Base-by-base conservation (phyloP, 129 eudicot genomes). In the Chrysanthemum lavandulifolium region DNA sequence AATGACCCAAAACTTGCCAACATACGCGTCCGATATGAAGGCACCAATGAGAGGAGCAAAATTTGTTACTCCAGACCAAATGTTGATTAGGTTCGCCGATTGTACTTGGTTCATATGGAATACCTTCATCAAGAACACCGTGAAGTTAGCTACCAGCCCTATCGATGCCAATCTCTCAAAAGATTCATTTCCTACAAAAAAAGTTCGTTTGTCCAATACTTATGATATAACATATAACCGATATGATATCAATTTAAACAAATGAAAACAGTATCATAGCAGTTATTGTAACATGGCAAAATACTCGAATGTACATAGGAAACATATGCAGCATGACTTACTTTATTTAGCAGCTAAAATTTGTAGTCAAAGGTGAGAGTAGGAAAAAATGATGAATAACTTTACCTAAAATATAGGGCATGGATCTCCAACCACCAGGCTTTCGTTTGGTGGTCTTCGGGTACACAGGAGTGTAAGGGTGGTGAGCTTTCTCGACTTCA, bases 361-460 rank as follows among this genome's bases (percentile, higher is more conserved):
- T 16, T 6, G 19, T 54, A 52, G 4, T 18, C 19, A 66, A 25
- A 5, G 47, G 19, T 13, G 45, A 10, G 60, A 43, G 33, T 21
- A 57, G 60, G 73, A 25, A 31, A 29, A 61, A 11, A n/a, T 13
- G 9, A 36, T 40, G 47, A 6, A 40, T 40, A 40, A 2, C 0
- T 54, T 12, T 61, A 91, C 96, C 97, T 73, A 92, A 69, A 69
- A 92, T 50, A 64, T 70, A 92, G 7, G 96, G 94, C 94, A 92
- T 92, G 83, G 97, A 63, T 66, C 73, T 92, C 96, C 96, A 86
- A 67, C 97, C 97, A 18, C 97, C 96, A 5, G 91, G 93, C 66
- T 86, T 84, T 25, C 84, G 81, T 29, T 56, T 9, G 53, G 49
- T 13, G 45, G 61, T n/a, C 9, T 80, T 65, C 0, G 73, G 48